Base-by-base conservation (phyloP, 179 eudicot species). In the Nepenthes alata region DNA sequence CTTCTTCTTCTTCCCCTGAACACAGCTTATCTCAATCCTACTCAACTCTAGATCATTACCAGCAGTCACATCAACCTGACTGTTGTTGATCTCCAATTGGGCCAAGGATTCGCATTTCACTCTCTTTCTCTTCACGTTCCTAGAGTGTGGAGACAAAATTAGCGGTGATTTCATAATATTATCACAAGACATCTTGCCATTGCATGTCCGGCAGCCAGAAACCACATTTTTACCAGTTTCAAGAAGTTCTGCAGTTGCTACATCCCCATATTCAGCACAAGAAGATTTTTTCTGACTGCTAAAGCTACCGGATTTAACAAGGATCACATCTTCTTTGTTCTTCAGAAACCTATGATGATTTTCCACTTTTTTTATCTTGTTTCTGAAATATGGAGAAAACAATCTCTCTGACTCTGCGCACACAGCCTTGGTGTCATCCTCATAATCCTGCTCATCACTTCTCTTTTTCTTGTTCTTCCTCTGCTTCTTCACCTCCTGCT, bases 381-480 rank as follows among this genome's bases (percentile, higher is more conserved):
- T 48, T 15, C 0, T 16, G n/a, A 25, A 16, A 59, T 37, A 62
- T 47, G 62, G 58, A 39, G 65, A 74, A 38, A 34, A 3, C 4
- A 4, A 37, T 47, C 13, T n/a, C 35, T 62, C 62, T 35, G 48
- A 37, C 54, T 69, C 41, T n/a, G 13, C 53, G 47, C 38, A 41
- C 10, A 41, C 41, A 49, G n/a, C 38, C 35, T 15, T 55, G 64
- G 5, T 41, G 62, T 70, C 53, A 45, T 58, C 60, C 11, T 51
- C 53, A 50, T n/a, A 44, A 41, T 37, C 62, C 13, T 57, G 58
- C 16, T 62, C 48, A 48, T 15, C 62, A 35, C 10, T 9, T 51
- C 11, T 36, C 15, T 51, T 63, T 63, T 66, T 75, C 58, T 67
- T 59, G 51, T 5, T 61, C 65, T 58, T 75, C 39, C 45, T 58